Evolutionary conservation across 331 rosid genomes (phyloP), one percentile per base, ranked within the genome.

Genomic region (Cydonia oblonga): DNA sequence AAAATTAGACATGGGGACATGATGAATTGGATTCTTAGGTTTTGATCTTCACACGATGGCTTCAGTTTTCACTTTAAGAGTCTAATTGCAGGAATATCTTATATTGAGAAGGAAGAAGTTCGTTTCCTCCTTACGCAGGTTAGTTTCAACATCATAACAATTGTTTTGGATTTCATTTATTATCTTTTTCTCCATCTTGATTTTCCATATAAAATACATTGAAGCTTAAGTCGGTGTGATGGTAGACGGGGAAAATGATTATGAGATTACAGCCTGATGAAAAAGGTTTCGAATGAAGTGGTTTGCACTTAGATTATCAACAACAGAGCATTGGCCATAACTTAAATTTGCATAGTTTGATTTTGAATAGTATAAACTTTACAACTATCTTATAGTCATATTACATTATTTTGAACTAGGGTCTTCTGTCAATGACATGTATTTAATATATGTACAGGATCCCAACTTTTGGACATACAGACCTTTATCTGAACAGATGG

Each of bases 21-120:
- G 28, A 59, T 63, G 25, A 69, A 51, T 60, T 44, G 53, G 16
- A 20, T 52, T 73, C 28, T 40, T 26, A 64, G 59, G 59, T 51
- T 38, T 35, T 70, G 56, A 70, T n/a, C 44, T 56, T 64, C 26
- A n/a, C 57, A 20, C 33, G 28, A 29, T 40, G 78, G 49, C 69
- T 58, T 79, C 70, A 61, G 29, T 75, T 64, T 81, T 87, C 77
- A 80, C 42, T 77, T 28, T 78, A 60, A 58, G 66, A 64, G 52
- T 80, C 84, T 77, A 67, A 23, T 64, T 82, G 89, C 78, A 95
- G 99, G 99, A 69, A 81, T 84, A 76, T 87, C 99, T 58, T 90
- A 95, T 84, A 73, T 76, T 68, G 99, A 95, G 92, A 95, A 95
- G 91, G 99, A 91, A 88, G 96, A 95, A 84, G 97, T 95, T 25